Percentiles rank a stretch among this genome's conserved stretches.
Conservation (phyloP, 208 protist species). For the Acanthamoeba royreba region DNA sequence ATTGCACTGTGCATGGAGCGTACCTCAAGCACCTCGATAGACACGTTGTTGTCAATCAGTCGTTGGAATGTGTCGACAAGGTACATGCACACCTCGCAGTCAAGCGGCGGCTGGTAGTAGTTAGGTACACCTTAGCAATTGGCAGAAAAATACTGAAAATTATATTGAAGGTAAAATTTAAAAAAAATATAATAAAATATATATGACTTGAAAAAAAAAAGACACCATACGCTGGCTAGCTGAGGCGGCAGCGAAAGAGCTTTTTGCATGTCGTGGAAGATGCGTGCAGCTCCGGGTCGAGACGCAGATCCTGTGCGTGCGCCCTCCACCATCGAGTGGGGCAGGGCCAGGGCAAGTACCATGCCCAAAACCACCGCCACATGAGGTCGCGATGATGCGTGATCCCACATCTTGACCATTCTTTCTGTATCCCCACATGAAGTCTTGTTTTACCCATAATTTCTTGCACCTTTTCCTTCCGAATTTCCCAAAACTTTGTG, state of each 20-base stretch:
- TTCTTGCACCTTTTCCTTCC: too few species aligned
- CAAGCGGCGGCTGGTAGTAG: not conserved
- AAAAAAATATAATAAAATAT: not conserved
- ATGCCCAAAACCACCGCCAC: too few species aligned
- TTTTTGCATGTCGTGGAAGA: not conserved
- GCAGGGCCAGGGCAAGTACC: too few species aligned
- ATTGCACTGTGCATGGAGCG: not conserved
- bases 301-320: too few species aligned
- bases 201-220: not conserved
- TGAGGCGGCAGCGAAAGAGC: not conserved
- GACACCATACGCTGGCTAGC: not conserved
- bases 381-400: too few species aligned
- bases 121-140: not conserved
- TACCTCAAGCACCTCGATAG: not conserved
- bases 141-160: not conserved
- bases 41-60: not conserved
- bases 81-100: slow-evolving; percentile 23
- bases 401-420: too few species aligned
- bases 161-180: not conserved
- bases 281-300: not conserved
- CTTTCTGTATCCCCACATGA: too few species aligned
- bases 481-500: too few species aligned
- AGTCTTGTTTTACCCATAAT: too few species aligned
- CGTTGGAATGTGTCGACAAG: not conserved
- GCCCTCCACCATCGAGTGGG: too few species aligned